Conservation (phyloP, 345 rosid genomes). For the Populus ilicifolia region DNA sequence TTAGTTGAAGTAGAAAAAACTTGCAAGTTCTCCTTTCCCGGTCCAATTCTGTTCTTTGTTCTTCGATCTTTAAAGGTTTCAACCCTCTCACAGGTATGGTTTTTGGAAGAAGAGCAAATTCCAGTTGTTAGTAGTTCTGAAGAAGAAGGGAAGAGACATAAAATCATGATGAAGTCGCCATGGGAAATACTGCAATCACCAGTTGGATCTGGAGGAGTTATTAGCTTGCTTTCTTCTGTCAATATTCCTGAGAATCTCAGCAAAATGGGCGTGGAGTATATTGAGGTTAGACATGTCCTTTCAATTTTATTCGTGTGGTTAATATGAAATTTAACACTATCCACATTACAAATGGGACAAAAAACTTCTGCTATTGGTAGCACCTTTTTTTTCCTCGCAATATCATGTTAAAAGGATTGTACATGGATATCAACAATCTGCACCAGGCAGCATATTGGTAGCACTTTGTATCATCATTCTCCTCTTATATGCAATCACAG, state of each 20-base stretch:
- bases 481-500: no score
- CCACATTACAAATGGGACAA: no score
- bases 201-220: constrained; percentile 69
- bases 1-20: not conserved
- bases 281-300: constrained; percentile 49
- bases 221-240: constrained; percentile 56
- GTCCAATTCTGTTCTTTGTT: not conserved
- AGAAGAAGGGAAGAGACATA: constrained; percentile 46
- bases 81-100: constrained; percentile 55
- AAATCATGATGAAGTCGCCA: constrained; percentile 90
- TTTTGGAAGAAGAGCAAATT: constrained; percentile 68
- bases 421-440: no score
- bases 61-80: constrained; percentile 4
- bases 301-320: not conserved
- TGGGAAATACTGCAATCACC: constrained; percentile 85
- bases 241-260: constrained; percentile 48
- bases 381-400: no score
- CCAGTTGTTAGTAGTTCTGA: constrained; percentile 57
- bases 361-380: no score
- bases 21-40: not conserved
- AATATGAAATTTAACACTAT: not conserved
- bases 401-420: no score
- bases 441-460: no score
- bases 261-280: constrained; percentile 52
- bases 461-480: no score